phyloP scores from a whole-genome alignment of 108 stramenopile genomes.

The Cylindrotheca closterium region DNA sequence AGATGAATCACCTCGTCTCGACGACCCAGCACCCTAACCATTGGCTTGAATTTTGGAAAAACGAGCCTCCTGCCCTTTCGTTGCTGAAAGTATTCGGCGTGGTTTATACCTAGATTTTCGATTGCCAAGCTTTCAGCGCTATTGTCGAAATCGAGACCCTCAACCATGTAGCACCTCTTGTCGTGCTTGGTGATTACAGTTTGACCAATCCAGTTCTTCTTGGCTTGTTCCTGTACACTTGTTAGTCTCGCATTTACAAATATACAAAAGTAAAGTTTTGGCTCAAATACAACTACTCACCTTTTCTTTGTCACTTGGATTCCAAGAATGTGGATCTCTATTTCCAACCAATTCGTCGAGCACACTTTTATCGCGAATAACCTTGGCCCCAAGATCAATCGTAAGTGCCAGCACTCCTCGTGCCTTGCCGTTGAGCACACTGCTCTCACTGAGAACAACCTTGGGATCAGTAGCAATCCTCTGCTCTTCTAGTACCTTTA shows the following conservation, averaged over 20 bases:
- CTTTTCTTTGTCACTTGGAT: conserved; percentile 16
- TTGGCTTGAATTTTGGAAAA: conserved; percentile 52
- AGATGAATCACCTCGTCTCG: conserved; percentile 47
- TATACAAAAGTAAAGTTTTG: no score
- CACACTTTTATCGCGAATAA: conserved; percentile 44
- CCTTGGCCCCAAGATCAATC: conserved; percentile 60
- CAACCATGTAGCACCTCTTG: conserved; percentile 50
- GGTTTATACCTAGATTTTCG: conserved; percentile 41
- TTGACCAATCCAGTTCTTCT: conserved; percentile 48
- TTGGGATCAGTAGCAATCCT: no score
- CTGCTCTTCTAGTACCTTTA: no score
- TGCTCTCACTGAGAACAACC: no score
- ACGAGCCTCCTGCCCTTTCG: conserved; percentile 37
- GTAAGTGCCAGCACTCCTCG: conserved; percentile 42
- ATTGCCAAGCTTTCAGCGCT: conserved; percentile 44
- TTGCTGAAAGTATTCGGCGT: conserved; percentile 62
- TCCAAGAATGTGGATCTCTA: conserved; percentile 18
- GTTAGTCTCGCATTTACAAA: no score
- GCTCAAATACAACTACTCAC: no score
- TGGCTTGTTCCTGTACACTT: conserved; percentile 16
- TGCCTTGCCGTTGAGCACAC: conserved; percentile 10
- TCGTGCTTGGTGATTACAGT: conserved; percentile 59
- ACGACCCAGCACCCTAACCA: conserved; percentile 54
- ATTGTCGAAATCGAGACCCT: conserved; percentile 48
- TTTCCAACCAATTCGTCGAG: conserved; percentile 34